Percentiles rank a stretch among this genome's conserved stretches.
phyloP scores from a whole-genome alignment of 805 yeast genomes.

The Candida tallmaniae region DNA sequence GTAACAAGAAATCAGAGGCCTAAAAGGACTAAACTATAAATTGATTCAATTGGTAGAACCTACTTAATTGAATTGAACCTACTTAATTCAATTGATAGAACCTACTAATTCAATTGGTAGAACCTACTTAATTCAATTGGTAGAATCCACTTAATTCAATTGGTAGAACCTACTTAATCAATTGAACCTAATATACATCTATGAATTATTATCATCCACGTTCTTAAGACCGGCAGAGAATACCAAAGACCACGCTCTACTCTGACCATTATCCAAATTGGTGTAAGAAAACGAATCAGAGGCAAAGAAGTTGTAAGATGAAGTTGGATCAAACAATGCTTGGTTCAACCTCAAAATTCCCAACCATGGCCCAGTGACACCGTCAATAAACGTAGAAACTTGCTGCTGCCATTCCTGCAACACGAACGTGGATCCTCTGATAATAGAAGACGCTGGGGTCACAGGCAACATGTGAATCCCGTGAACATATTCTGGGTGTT shows the following conservation, averaged over 20 bases:
- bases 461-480: conserved; percentile 75
- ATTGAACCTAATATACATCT: no score
- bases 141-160: no score
- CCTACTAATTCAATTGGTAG: no score
- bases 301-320: conserved; percentile 56
- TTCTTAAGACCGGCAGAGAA: conserved; percentile 60
- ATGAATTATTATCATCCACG: no score
- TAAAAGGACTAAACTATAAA: no score
- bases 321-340: conserved; percentile 66
- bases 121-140: no score
- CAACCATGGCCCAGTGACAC: conserved; percentile 59
- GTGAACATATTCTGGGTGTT: conserved; percentile 56
- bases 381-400: conserved; percentile 38
- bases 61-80: no score
- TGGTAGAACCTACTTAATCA: no score
- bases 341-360: conserved; percentile 66
- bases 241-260: conserved; percentile 57
- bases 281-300: conserved; percentile 14
- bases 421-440: conserved; percentile 50
- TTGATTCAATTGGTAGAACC: no score
- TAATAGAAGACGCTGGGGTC: conserved; percentile 58
- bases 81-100: no score
- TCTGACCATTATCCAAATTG: conserved; percentile 56
- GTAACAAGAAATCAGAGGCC: no score
- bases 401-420: conserved; percentile 57